phyloP scores from a whole-genome alignment of 192 early-diverging fungal species.

The Rhizophagus prolifer region DNA sequence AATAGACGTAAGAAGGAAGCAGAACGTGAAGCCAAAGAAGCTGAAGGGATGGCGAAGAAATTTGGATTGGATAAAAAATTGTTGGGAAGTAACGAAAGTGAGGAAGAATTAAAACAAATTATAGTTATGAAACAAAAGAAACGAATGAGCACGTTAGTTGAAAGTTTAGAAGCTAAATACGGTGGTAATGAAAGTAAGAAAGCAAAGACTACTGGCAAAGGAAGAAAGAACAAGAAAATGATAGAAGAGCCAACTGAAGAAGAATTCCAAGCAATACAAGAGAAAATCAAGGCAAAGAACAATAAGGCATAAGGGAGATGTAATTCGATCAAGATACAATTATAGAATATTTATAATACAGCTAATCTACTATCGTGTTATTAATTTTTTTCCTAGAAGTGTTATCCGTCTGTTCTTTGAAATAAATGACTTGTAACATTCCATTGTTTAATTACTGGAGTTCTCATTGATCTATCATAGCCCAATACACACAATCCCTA shows the following conservation, averaged over 20 bases:
- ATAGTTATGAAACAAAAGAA: slow-evolving; percentile 51
- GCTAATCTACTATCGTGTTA: neutral
- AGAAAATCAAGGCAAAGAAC: slow-evolving; percentile 54
- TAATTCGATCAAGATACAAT: neutral
- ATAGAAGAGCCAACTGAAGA: slow-evolving; percentile 56
- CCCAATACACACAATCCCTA: slow-evolving; percentile 18
- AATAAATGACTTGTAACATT: slow-evolving; percentile 25
- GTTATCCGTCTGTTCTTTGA: slow-evolving; percentile 2
- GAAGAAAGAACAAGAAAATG: slow-evolving; percentile 1
- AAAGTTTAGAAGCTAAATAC: slow-evolving; percentile 58
- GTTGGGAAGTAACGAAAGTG: slow-evolving; percentile 41
- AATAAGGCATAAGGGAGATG: slow-evolving; percentile 1
- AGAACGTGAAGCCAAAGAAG: slow-evolving; percentile 59
- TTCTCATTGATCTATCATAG: slow-evolving; percentile 21
- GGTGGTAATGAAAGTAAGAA: slow-evolving; percentile 31
- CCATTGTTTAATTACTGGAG: slow-evolving; percentile 20
- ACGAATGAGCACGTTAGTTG: slow-evolving; percentile 56
- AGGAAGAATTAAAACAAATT: slow-evolving; percentile 51
- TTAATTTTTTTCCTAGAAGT: neutral
- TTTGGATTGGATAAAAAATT: slow-evolving; percentile 52
- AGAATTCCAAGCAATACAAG: slow-evolving; percentile 63
- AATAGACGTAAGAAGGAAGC: slow-evolving; percentile 56
- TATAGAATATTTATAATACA: too few species aligned
- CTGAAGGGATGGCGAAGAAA: slow-evolving; percentile 56
- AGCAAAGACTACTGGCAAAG: neutral